Percentiles rank a stretch among this genome's conserved stretches.
Conservation (phyloP, 2,329 filamentous ascomycete genomes). For the Fusarium hainanense region DNA sequence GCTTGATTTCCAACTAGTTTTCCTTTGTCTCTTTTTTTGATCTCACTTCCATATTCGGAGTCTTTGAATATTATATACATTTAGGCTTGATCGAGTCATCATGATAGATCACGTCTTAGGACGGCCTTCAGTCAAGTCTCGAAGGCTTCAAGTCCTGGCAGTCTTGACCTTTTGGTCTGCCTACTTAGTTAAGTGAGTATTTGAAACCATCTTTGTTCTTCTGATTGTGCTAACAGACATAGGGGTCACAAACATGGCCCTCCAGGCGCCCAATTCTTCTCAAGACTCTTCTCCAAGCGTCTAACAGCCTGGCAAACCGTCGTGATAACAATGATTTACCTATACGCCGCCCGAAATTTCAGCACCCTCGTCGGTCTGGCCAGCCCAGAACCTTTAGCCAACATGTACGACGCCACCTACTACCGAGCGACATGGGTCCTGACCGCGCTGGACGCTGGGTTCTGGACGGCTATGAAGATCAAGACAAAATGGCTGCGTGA, state of each 20-base stretch:
- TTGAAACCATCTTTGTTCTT: background rate
- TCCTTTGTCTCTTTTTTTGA: slow-evolving; percentile 16
- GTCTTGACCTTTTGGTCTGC: slow-evolving; percentile 92
- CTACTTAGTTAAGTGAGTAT: slow-evolving; percentile 77
- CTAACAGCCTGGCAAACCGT: slow-evolving; percentile 92
- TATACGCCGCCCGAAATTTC: slow-evolving; percentile 93
- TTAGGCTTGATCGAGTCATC: slow-evolving; percentile 14
- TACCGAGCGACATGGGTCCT: slow-evolving; percentile 97
- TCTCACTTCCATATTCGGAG: background rate
- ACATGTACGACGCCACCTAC: slow-evolving; percentile 91
- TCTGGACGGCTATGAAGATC: slow-evolving; percentile 98
- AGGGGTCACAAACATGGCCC: slow-evolving; percentile 91
- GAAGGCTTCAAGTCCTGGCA: slow-evolving; percentile 90
- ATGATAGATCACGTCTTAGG: slow-evolving; percentile 92
- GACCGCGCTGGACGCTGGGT: slow-evolving; percentile 93
- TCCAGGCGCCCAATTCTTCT: slow-evolving; percentile 77
- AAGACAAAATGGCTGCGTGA: slow-evolving; percentile 82
- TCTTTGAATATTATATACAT: background rate
- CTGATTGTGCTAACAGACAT: slow-evolving; percentile 36
- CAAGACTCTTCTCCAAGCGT: slow-evolving; percentile 73
- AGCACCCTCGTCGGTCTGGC: slow-evolving; percentile 91
- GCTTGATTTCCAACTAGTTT: slow-evolving; percentile 19
- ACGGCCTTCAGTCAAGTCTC: slow-evolving; percentile 88
- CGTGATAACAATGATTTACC: slow-evolving; percentile 86
- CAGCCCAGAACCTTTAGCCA: slow-evolving; percentile 91